Percentiles rank a stretch among this genome's conserved stretches.
These are phyloP conservation scores for Zasmidium angulare DNA, from an alignment of 2,329 filamentous ascomycete genomes.

Conservation along the genomic window DNA sequence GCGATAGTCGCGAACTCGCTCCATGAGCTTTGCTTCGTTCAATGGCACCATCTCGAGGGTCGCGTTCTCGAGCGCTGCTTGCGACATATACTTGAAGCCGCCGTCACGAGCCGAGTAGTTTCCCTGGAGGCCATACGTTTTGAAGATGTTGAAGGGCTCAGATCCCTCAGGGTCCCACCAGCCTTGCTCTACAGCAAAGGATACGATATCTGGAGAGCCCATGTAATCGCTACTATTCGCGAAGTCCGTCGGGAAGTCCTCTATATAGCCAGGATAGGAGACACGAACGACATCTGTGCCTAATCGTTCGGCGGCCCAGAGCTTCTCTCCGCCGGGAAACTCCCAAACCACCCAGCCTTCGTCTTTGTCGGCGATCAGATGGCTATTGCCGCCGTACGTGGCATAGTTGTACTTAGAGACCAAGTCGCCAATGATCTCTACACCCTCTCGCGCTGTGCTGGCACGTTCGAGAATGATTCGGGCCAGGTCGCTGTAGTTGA, in stretches of 20 bases:
- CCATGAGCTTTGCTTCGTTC: constrained; percentile 51
- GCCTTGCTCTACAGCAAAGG: constrained; percentile 37
- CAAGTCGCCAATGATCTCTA: constrained; percentile 43
- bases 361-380: constrained; percentile 43
- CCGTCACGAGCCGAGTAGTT: constrained; percentile 36
- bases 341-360: constrained; percentile 40
- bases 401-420: constrained; percentile 44
- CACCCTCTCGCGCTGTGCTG: constrained; percentile 42
- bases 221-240: constrained; percentile 33
- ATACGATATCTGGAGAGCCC: constrained; percentile 37
- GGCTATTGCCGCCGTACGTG: constrained; percentile 46
- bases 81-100: constrained; percentile 40
- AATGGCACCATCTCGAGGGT: constrained; percentile 46
- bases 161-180: constrained; percentile 36
- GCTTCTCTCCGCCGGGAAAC: constrained; percentile 35
- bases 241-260: constrained; percentile 37
- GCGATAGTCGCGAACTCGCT: constrained; percentile 38
- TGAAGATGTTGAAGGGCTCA: constrained; percentile 39
- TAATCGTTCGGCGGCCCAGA: constrained; percentile 39
- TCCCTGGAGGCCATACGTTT: constrained; percentile 34
- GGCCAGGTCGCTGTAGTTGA: constrained; percentile 46
- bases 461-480: constrained; percentile 44
- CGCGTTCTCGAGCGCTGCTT: constrained; percentile 37
- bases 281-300: constrained; percentile 35
- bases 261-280: constrained; percentile 39